Evolutionary conservation across 176 grass and related monocot species (phyloP).

Genomic region (Aegilops umbellulata): DNA sequence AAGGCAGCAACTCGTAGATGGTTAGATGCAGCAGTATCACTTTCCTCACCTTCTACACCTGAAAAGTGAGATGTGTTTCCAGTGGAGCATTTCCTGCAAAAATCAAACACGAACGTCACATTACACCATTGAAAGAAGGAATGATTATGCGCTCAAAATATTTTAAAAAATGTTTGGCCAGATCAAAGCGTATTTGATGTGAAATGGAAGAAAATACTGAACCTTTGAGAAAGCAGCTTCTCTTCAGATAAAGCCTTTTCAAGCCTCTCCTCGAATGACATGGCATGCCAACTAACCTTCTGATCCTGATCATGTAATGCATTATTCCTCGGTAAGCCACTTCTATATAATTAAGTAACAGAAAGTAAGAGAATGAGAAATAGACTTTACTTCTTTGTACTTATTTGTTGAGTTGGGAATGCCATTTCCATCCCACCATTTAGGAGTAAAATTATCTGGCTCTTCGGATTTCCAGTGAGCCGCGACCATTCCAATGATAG

Average conservation of each 20-base stretch:
- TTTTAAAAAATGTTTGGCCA: background rate
- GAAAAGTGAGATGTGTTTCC: slow-evolving; percentile 52
- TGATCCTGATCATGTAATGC: slow-evolving; percentile 63
- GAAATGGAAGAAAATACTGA: slow-evolving; percentile 9
- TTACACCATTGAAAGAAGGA: background rate
- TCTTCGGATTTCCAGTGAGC: slow-evolving; percentile 80
- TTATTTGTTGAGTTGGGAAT: slow-evolving; percentile 99
- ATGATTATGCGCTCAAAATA: background rate
- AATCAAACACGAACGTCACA: background rate
- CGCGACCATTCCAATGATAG: slow-evolving; percentile 93
- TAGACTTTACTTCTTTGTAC: slow-evolving; percentile 84
- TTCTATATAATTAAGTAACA: background rate
- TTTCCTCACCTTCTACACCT: slow-evolving; percentile 67
- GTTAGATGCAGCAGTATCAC: slow-evolving; percentile 69
- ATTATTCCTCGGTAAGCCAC: slow-evolving; percentile 20
- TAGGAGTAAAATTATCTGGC: slow-evolving; percentile 29
- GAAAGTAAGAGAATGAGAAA: slow-evolving; percentile 23
- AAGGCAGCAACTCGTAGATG: slow-evolving; percentile 25
- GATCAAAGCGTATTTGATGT: background rate
- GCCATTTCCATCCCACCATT: slow-evolving; percentile 89
- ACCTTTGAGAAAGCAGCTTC: slow-evolving; percentile 72
- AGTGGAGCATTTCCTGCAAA: slow-evolving; percentile 54
- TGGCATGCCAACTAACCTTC: slow-evolving; percentile 83
- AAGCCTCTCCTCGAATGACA: slow-evolving; percentile 89
- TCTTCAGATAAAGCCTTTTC: slow-evolving; percentile 95